Conservation (phyloP, 371 early-diverging fungal genomes). For the Coemansia sp. region DNA sequence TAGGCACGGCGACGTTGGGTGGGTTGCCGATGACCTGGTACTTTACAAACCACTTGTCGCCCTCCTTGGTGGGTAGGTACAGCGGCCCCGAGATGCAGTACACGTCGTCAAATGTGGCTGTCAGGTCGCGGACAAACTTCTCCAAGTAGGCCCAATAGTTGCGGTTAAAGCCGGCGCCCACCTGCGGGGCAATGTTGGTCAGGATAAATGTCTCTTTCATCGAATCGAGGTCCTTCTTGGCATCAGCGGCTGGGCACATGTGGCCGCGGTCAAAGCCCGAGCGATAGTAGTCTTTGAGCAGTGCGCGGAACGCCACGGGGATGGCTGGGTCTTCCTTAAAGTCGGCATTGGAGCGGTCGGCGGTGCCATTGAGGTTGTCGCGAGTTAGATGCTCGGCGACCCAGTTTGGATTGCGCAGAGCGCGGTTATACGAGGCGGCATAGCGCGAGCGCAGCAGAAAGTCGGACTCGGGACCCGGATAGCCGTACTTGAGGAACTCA, state of each 20-base stretch:
- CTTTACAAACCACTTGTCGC: constrained; percentile 73
- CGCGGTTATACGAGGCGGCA: constrained; percentile 69
- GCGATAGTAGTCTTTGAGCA: constrained; percentile 65
- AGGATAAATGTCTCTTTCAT: constrained; percentile 80
- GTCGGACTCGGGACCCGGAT: constrained; percentile 62
- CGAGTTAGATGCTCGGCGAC: constrained; percentile 73
- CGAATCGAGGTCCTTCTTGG: constrained; percentile 63
- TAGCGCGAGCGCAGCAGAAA: constrained; percentile 59
- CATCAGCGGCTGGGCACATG: constrained; percentile 83
- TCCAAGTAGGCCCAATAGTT: constrained; percentile 82
- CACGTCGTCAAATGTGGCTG: constrained; percentile 65
- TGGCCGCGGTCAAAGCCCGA: constrained; percentile 84
- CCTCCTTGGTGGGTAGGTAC: constrained; percentile 68
- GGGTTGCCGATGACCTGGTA: constrained; percentile 89
- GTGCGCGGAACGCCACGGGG: constrained; percentile 68
- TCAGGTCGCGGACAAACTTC: constrained; percentile 68
- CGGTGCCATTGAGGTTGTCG: constrained; percentile 57
- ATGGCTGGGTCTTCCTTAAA: constrained; percentile 70
- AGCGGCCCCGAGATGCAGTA: constrained; percentile 80
- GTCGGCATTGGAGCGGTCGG: constrained; percentile 58
- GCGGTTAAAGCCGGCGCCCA: constrained; percentile 79
- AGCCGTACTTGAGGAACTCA: constrained; percentile 36
- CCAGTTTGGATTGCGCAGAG: constrained; percentile 83
- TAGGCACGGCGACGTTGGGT: constrained; percentile 89
- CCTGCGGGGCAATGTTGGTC: constrained; percentile 81